A percentile compares a stretch with the other conserved stretches of the same genome.
Conservation (phyloP, 2,329 filamentous ascomycete species). For the Penicillium sp. region DNA sequence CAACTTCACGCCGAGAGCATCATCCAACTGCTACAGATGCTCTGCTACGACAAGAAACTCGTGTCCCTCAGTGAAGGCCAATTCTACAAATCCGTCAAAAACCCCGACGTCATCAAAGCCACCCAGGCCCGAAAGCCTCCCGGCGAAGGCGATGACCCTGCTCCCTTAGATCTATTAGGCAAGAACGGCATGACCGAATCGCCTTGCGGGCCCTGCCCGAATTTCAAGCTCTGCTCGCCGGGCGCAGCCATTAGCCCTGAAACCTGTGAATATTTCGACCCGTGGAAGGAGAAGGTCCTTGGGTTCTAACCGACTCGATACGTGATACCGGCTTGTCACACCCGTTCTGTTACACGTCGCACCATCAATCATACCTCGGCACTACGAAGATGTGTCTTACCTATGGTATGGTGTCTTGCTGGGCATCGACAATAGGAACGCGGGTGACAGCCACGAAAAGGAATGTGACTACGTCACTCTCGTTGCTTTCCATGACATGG, state of each 20-base stretch:
- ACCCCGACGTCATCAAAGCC: conserved; percentile 41
- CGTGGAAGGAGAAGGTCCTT: conserved; percentile 67
- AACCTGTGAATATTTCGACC: conserved; percentile 88
- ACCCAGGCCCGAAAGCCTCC: conserved; percentile 38
- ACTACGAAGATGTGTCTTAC: too few relatives aligned
- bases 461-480: conserved; percentile 4
- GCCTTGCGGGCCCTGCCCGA: conserved; percentile 89
- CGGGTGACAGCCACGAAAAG: background rate
- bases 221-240: conserved; percentile 89
- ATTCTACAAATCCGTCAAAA: conserved; percentile 54
- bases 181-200: conserved; percentile 82
- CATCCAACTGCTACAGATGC: conserved; percentile 81
- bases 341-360: background rate
- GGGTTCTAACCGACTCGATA: conserved; percentile 33
- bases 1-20: conserved; percentile 74
- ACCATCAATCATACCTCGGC: too few relatives aligned
- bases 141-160: conserved; percentile 31
- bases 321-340: background rate
- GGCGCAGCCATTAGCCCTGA: conserved; percentile 87
- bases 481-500: conserved; percentile 10
- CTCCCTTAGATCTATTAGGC: conserved; percentile 48
- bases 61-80: conserved; percentile 61
- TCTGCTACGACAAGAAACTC: conserved; percentile 84
- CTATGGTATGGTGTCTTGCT: too few relatives aligned
- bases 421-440: background rate